phyloP scores from a whole-genome alignment of 2,329 filamentous ascomycete species.

The Monosporascus ibericus region DNA sequence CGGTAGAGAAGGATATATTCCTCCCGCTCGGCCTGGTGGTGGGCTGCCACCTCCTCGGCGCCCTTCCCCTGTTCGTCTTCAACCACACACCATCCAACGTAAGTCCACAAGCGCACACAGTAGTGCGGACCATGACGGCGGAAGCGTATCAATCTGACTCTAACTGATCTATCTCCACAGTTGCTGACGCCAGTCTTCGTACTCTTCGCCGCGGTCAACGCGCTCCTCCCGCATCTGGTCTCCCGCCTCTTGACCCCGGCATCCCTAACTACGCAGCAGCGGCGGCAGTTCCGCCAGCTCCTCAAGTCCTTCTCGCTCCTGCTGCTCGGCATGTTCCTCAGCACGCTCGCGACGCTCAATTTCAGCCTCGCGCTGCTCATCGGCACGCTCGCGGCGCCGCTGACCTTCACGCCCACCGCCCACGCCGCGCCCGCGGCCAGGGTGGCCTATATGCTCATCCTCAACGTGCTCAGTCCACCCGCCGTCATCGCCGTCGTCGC shows the following conservation, averaged over 20 bases:
- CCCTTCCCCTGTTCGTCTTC: conserved; percentile 80
- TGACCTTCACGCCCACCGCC: conserved; percentile 64
- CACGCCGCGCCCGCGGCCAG: conserved; percentile 31
- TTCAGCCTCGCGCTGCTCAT: conserved; percentile 86
- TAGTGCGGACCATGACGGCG: too few relatives aligned
- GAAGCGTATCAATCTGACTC: too few relatives aligned
- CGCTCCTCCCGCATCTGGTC: conserved; percentile 50
- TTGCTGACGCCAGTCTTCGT: conserved; percentile 54
- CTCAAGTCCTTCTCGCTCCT: conserved; percentile 91
- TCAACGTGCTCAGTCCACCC: conserved; percentile 56
- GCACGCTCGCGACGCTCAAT: conserved; percentile 89
- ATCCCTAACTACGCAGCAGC: conserved; percentile 38
- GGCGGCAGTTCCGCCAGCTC: conserved; percentile 66
- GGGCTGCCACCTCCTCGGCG: conserved; percentile 67
- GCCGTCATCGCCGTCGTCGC: conserved; percentile 47
- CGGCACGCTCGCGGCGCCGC: conserved; percentile 69
- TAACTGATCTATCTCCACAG: conserved; percentile 29
- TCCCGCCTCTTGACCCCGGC: conserved; percentile 47
- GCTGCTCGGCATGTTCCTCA: conserved; percentile 83
- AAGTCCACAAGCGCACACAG: conserved; percentile 25
- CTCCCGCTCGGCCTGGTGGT: conserved; percentile 69
- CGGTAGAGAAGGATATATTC: conserved; percentile 59
- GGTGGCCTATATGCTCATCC: conserved; percentile 39
- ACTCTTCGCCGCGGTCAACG: conserved; percentile 49
- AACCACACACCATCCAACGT: conserved; percentile 66